A percentile compares a stretch with the other conserved stretches of the same genome.
Conservation (phyloP, 1,284 basidiomycete genomes). For the Marasmius sp. region DNA sequence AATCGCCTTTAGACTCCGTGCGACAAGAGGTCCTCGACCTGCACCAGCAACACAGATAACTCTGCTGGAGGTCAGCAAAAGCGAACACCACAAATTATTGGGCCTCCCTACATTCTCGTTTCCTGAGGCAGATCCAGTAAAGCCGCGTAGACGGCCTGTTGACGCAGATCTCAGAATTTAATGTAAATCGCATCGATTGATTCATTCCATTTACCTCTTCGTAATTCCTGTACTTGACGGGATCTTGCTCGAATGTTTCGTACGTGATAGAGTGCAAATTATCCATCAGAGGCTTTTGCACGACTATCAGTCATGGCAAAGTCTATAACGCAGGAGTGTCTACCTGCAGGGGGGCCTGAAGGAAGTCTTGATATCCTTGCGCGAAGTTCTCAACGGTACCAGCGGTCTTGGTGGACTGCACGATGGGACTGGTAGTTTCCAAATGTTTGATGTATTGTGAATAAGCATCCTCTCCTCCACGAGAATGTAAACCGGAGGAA, state of each 20-base stretch:
- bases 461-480: constrained; percentile 87
- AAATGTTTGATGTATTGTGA: constrained; percentile 87
- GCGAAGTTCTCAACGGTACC: constrained; percentile 89
- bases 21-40: constrained; percentile 93
- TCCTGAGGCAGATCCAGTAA: constrained; percentile 66
- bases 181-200: constrained; percentile 9
- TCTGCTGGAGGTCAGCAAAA: constrained; percentile 40
- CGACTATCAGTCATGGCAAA: constrained; percentile 4
- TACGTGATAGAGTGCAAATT: constrained; percentile 95
- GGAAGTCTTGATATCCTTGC: constrained; percentile 90
- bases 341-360: constrained; percentile 93
- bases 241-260: constrained; percentile 97
- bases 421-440: constrained; percentile 70
- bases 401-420: constrained; percentile 55
- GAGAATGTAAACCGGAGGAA: constrained; percentile 59
- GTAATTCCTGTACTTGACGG: constrained; percentile 94
- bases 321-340: constrained; percentile 3
- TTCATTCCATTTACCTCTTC: constrained; percentile 67
- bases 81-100: constrained; percentile 11
- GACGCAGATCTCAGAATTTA: constrained; percentile 13
- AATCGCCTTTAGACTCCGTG: constrained; percentile 80
- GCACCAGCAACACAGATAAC: constrained; percentile 92
- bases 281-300: constrained; percentile 87
- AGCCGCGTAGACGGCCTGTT: constrained; percentile 80
- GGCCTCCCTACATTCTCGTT: constrained; percentile 53